These are phyloP conservation scores for Globisporangium solare DNA, from an alignment of 352 stramenopile genomes.

Conservation along the genomic window DNA sequence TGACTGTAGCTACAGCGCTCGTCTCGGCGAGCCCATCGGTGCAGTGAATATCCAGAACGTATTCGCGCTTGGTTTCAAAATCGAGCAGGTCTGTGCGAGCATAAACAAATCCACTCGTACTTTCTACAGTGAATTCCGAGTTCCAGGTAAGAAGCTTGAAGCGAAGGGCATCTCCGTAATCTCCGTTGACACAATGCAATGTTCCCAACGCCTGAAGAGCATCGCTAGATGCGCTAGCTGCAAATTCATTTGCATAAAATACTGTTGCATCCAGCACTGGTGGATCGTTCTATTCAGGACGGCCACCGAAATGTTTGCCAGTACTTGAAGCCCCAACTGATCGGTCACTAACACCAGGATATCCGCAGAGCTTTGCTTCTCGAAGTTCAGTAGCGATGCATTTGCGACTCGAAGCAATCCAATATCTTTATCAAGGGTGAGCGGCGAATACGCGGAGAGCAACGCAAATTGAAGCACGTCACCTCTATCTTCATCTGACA, in stretches of 20 bases:
- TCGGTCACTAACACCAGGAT: slow-evolving; percentile 5
- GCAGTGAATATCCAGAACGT: slow-evolving; percentile 26
- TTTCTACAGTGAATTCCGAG: slow-evolving; percentile 26
- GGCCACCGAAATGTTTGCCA: background rate
- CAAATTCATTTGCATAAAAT: slow-evolving; percentile 5
- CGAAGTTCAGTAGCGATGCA: slow-evolving; percentile 4
- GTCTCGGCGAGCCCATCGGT: slow-evolving; percentile 28
- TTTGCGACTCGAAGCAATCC: slow-evolving; percentile 3
- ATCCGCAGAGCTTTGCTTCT: slow-evolving; percentile 2
- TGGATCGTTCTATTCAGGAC: slow-evolving; percentile 6
- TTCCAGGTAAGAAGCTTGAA: slow-evolving; percentile 26
- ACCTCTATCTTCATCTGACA: slow-evolving; percentile 19
- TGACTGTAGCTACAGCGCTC: slow-evolving; percentile 15
- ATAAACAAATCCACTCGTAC: slow-evolving; percentile 37
- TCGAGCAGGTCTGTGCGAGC: slow-evolving; percentile 32
- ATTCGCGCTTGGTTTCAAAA: slow-evolving; percentile 35
- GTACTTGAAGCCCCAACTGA: background rate
- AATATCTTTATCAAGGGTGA: background rate
- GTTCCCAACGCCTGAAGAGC: slow-evolving; percentile 26
- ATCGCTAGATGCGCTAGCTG: background rate
- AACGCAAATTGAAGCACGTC: slow-evolving; percentile 22
- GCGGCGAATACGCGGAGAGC: background rate
- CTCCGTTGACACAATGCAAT: slow-evolving; percentile 47
- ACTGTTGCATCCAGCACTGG: background rate
- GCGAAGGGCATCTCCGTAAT: slow-evolving; percentile 27